Evolutionary conservation across 768 basidiomycete genomes (phyloP), one percentile per base, ranked within the genome.

Genomic region (Daedaleopsis nitida): DNA sequence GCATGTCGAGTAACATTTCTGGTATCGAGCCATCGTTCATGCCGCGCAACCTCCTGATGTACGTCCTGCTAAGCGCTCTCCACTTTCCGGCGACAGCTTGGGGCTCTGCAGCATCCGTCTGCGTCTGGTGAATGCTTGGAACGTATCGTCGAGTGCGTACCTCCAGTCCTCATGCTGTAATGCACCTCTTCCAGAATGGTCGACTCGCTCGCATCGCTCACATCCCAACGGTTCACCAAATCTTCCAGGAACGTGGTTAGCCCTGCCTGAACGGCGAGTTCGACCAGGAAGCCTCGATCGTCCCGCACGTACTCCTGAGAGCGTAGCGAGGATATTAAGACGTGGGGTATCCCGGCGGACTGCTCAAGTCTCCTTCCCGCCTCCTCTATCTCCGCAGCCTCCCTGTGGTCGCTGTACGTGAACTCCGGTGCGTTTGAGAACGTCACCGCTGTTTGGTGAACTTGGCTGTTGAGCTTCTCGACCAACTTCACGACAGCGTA

Each of bases 381-480:
- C 13, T 49, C 37, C 24, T 54, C 35, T 24, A 19, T 32, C 14
- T 34, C 35, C 14, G n/a, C 23, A 4, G 34, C n/a, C 10, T 49
- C 42, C 19, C n/a, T 3, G 17, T 23, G 42, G 27, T 42, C 16
- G 39, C 38, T 52, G 48, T 55, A 17, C 44, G 44, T 19, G 32
- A 48, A 72, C n/a, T 67, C 71, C 69, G 78, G 78, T 3, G 74
- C 58, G 52, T 81, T 81, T 1, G 83, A 77, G 60, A 85, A 75
- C 59, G 74, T 75, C 0, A 80, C 79, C 1, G 82, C 80, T n/a
- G 76, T 77, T 66, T 85, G 81, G 38, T 77, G 76, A 38, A 84
- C 79, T 61, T 80, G 78, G 4, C 78, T 70, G 52, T 85, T 81
- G 27, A 86, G 70, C 19, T 72, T 71, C 54, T 80, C 75, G 17